phyloP scores from a whole-genome alignment of 805 yeast species.

The Metschnikowia matae region DNA sequence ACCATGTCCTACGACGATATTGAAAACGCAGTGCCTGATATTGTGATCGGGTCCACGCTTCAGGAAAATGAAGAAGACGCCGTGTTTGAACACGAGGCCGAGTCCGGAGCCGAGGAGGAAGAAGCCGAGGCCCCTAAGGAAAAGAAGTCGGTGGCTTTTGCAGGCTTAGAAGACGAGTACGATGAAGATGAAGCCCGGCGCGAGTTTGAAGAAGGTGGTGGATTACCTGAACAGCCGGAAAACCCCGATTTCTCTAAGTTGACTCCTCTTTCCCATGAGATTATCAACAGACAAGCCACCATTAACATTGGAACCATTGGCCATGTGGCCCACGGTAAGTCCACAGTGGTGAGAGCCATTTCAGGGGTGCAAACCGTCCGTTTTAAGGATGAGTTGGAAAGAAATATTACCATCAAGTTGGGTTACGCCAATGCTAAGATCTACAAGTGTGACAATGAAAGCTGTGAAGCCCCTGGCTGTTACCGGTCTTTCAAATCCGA shows the following conservation, averaged over 20 bases:
- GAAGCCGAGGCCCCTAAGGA: conserved; percentile 36
- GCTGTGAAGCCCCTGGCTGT: conserved; percentile 91
- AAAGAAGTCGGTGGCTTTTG: conserved; percentile 81
- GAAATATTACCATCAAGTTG: conserved; percentile 96
- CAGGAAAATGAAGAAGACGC: conserved; percentile 36
- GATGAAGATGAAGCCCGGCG: conserved; percentile 72
- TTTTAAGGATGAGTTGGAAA: conserved; percentile 97
- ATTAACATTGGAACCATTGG: conserved; percentile 97
- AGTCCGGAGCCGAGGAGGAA: conserved; percentile 43
- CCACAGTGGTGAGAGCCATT: conserved; percentile 91
- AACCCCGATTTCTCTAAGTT: conserved; percentile 77
- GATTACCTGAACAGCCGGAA: conserved; percentile 93
- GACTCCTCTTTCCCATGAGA: conserved; percentile 90
- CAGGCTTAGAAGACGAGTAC: conserved; percentile 62
- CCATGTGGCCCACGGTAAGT: conserved; percentile 94
- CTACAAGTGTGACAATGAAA: conserved; percentile 82
- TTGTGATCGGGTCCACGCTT: conserved; percentile 61
- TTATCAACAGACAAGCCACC: conserved; percentile 98
- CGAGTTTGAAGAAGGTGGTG: conserved; percentile 98
- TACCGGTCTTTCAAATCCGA: conserved; percentile 92
- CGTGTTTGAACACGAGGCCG: conserved; percentile 52
- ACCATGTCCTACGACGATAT: conserved; percentile 70
- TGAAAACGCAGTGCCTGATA: conserved; percentile 81
- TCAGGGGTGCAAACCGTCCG: conserved; percentile 99
- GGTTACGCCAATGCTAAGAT: conserved; percentile 99